Base-by-base conservation (phyloP, 2,329 filamentous ascomycete species). In the Clarireedia homoeocarpa region DNA sequence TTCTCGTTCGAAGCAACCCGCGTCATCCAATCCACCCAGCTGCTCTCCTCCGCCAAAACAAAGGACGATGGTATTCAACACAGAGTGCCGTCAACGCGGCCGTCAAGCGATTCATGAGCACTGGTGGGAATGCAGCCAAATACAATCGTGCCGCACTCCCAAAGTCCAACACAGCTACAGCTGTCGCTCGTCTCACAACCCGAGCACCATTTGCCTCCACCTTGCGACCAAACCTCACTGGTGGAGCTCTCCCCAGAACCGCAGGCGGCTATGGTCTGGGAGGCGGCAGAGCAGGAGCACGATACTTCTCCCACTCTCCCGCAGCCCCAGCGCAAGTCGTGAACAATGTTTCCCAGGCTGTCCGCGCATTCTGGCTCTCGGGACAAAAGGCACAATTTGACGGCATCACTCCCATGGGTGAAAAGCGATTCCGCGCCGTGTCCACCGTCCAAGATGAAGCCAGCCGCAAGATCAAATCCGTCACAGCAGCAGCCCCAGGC, bases 271-370 rank as follows among this genome's bases (percentile, higher is more conserved):
- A 99, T 69, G 79, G 79, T 61, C 74, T 89, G 40, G 89, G 89
- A 30, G 86, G 85, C 34, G 79, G 84, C 48, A 71, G 82, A 57
- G 84, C 88, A 62, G 88, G 86, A 46, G 83, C 85, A 24, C 82
- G 92, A 62, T 92, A 92, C 75, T 97, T 97, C 74, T 95, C 90
- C 1, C 91, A 96, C 73, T 82, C 84, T 0, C 90, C 92, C 1
- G 86, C 89, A 9, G 83, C 86, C 6, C 91, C 90, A 40, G 90
- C 91, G 1, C 89, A 97, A 70, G 90, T 97, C 48, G 82, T 97
- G 51, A 88, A 94, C 71, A 96, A 96, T 72, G 92, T 96, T n/a
- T 95, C 90, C 12, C 85, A 91, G 64, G 94, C 91, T 5, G 85
- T 97, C 67, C 84, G 94, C 53, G 91, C 91, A 12, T 96, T 99